These are phyloP conservation scores for Mycena galopus DNA, from an alignment of 768 basidiomycete species.

Conservation along the genomic window DNA sequence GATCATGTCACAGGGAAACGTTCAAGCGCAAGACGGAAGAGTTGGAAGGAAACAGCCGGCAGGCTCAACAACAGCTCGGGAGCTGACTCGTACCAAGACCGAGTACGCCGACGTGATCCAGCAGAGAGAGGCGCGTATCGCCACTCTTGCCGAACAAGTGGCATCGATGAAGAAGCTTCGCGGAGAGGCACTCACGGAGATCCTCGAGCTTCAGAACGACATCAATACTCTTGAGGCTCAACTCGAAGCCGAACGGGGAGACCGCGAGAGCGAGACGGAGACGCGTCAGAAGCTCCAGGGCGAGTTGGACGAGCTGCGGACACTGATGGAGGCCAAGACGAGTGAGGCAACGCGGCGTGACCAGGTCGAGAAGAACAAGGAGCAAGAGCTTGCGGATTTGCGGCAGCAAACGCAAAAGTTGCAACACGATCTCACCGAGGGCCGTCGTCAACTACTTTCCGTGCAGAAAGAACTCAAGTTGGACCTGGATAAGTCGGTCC, in stretches of 20 bases:
- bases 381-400: slow-evolving; percentile 83
- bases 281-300: slow-evolving; percentile 75
- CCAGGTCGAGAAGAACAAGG: slow-evolving; percentile 90
- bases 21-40: slow-evolving; percentile 69
- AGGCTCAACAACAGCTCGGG: slow-evolving; percentile 81
- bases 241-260: slow-evolving; percentile 69
- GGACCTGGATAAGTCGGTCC: slow-evolving; percentile 75
- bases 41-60: slow-evolving; percentile 77
- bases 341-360: slow-evolving; percentile 87
- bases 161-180: slow-evolving; percentile 68
- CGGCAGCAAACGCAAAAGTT: slow-evolving; percentile 72
- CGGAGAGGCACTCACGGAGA: slow-evolving; percentile 66
- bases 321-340: slow-evolving; percentile 86
- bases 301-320: slow-evolving; percentile 89
- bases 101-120: slow-evolving; percentile 84
- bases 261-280: slow-evolving; percentile 57
- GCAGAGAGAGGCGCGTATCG: slow-evolving; percentile 82
- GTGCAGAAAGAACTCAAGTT: slow-evolving; percentile 80
- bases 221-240: slow-evolving; percentile 76
- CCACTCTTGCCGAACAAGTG: slow-evolving; percentile 65
- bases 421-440: slow-evolving; percentile 76
- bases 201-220: slow-evolving; percentile 76
- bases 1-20: slow-evolving; percentile 63
- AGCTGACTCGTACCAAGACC: slow-evolving; percentile 80
- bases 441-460: slow-evolving; percentile 72